Conservation (phyloP, 306 rosid species). For the Ziziphus jujuba region DNA sequence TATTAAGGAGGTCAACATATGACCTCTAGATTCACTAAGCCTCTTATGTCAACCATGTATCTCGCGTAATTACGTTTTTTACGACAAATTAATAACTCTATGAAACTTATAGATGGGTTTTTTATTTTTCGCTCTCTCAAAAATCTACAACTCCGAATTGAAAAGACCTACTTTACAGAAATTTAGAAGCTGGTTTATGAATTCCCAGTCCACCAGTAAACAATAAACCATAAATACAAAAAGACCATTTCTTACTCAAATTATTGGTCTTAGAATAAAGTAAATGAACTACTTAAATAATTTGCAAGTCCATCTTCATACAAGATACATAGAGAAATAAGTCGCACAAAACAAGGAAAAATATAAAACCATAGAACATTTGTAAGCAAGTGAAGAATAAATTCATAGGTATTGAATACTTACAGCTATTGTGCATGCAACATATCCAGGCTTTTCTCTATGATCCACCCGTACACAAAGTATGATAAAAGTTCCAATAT, state of each 20-base stretch:
- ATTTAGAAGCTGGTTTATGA: background rate
- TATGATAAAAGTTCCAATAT: conserved; percentile 59
- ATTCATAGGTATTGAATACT: conserved; percentile 32
- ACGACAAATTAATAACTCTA: background rate
- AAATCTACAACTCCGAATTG: background rate
- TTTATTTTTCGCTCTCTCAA: no score
- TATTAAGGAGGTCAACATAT: no score
- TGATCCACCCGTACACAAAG: conserved; percentile 63
- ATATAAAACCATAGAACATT: background rate
- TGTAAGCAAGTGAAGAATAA: background rate
- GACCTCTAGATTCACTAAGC: no score
- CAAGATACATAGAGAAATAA: background rate
- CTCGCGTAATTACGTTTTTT: no score
- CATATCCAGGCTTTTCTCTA: conserved; percentile 81
- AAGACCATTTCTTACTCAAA: background rate
- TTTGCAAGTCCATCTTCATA: background rate
- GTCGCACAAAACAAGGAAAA: conserved; percentile 1
- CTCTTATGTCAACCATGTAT: no score
- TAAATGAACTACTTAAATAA: background rate
- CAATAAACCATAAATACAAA: background rate
- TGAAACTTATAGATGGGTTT: no score
- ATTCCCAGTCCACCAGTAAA: conserved; percentile 1
- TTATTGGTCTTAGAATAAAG: background rate
- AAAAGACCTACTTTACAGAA: background rate
- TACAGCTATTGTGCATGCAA: conserved; percentile 79